Conservation (phyloP, 805 yeast genomes). For the Candida maltosa region DNA sequence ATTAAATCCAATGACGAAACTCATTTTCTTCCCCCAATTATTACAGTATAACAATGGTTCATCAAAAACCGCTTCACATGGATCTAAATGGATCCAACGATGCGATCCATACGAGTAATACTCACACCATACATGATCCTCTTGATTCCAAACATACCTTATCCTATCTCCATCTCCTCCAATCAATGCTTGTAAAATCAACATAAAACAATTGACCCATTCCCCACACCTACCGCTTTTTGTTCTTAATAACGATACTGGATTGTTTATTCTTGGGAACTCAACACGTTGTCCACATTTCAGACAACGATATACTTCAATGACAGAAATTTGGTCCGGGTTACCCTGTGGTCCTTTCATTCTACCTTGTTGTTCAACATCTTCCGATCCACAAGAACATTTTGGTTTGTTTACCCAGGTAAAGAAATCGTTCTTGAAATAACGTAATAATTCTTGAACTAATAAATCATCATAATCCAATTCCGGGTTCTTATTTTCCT, state of each 20-base stretch:
- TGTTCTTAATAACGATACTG: constrained; percentile 56
- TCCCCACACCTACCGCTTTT: constrained; percentile 89
- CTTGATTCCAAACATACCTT: constrained; percentile 82
- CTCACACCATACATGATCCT: constrained; percentile 97
- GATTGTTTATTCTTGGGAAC: constrained; percentile 77
- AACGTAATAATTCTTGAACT: constrained; percentile 29
- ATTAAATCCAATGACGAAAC: constrained; percentile 73
- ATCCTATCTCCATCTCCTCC: constrained; percentile 28
- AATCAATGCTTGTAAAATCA: constrained; percentile 63
- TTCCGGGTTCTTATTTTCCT: constrained; percentile 13
- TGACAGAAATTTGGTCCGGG: constrained; percentile 45
- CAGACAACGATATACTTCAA: constrained; percentile 64
- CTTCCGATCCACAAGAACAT: constrained; percentile 50
- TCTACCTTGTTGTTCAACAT: constrained; percentile 33
- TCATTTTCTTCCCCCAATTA: constrained; percentile 95
- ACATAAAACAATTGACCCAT: constrained; percentile 83
- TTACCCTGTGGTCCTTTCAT: constrained; percentile 34
- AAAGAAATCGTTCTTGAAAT: constrained; percentile 75
- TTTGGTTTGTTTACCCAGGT: constrained; percentile 75
- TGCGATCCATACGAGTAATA: constrained; percentile 58
- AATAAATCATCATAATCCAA: constrained; percentile 33
- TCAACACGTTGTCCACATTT: constrained; percentile 46
- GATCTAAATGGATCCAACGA: constrained; percentile 86
- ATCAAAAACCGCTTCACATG: constrained; percentile 84
- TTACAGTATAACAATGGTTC: constrained; percentile 71